Percentiles rank a stretch among this genome's conserved stretches.
Evolutionary conservation across 208 protist species (phyloP).

Genomic region (Leishmania turanica): DNA sequence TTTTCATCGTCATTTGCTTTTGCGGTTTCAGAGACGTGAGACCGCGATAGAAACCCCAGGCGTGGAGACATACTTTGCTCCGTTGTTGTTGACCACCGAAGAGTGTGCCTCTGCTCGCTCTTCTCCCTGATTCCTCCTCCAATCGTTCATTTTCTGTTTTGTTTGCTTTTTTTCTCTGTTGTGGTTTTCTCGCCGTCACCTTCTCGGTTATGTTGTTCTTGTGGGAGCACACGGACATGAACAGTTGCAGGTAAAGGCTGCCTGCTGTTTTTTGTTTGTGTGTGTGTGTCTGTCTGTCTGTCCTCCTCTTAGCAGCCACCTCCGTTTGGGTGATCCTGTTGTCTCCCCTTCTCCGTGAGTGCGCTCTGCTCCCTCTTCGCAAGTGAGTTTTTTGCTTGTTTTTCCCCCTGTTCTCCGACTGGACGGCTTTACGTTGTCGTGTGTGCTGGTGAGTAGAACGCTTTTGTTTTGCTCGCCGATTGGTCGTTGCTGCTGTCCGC

Average conservation of each 20-base stretch:
- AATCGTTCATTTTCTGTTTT: neutral
- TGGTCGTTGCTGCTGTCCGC: neutral
- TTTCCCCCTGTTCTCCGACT: neutral
- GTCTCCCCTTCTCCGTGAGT: neutral
- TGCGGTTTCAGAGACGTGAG: neutral
- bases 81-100: neutral
- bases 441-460: neutral
- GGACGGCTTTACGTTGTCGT: neutral
- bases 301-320: neutral
- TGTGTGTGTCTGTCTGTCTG: neutral
- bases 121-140: neutral
- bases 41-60: neutral
- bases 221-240: neutral
- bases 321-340: neutral
- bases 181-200: neutral
- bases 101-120: neutral
- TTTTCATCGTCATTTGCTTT: neutral
- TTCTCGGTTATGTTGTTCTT: neutral
- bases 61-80: neutral
- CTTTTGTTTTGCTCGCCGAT: neutral
- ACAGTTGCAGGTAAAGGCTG: conserved; percentile 1
- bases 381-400: no score
- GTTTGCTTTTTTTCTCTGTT: neutral
- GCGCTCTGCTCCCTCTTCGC: neutral
- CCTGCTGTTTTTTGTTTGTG: neutral